Evolutionary conservation across 139 green algal species (phyloP), one percentile per base, ranked within the genome.

Genomic region (Edaphochlamys debaryana): DNA sequence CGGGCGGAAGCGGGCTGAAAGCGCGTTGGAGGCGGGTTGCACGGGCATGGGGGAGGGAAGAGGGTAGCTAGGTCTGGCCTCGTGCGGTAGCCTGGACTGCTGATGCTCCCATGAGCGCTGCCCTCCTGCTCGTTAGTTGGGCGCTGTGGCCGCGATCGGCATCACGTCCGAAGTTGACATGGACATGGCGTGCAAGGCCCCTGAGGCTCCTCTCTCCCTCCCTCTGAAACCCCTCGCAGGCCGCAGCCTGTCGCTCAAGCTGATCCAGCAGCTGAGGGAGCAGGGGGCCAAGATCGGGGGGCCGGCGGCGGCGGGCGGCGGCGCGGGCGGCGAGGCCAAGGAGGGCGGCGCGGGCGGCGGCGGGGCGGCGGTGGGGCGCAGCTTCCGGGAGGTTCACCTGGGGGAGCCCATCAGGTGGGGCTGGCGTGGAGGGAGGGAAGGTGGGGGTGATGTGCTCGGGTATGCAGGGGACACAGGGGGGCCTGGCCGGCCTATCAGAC

Each of bases 381-480:
- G 93, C 13, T 97, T 99, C 85, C 85, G 93, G n/a, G 97, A 99
- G 90, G 94, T 99, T 6, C 87, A 90, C 45, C 92, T 99, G 50
- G 78, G 87, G 13, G 95, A 98, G 80, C 97, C 97, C 36, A 99
- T 99, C 81, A 88, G 97, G 94, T 95, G 50, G n/a, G 48, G 54
- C 23, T 17, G 15, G 54, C 54, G 6, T 17, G 54, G 15, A n/a
- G n/a, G n/a, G n/a, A n/a, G n/a, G n/a, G n/a, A n/a, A n/a, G n/a
- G n/a, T n/a, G n/a, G n/a, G n/a, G n/a, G n/a, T n/a, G n/a, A n/a
- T n/a, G n/a, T n/a, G n/a, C n/a, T n/a, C n/a, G n/a, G n/a, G n/a
- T n/a, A n/a, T n/a, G n/a, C n/a, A n/a, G n/a, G n/a, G n/a, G n/a
- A n/a, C n/a, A n/a, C n/a, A n/a, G n/a, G n/a, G n/a, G n/a, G n/a